Percentiles rank a stretch among this genome's conserved stretches.
phyloP scores from a whole-genome alignment of 2,329 filamentous ascomycete genomes.

The Hawksworthiomyces lignivorus region DNA sequence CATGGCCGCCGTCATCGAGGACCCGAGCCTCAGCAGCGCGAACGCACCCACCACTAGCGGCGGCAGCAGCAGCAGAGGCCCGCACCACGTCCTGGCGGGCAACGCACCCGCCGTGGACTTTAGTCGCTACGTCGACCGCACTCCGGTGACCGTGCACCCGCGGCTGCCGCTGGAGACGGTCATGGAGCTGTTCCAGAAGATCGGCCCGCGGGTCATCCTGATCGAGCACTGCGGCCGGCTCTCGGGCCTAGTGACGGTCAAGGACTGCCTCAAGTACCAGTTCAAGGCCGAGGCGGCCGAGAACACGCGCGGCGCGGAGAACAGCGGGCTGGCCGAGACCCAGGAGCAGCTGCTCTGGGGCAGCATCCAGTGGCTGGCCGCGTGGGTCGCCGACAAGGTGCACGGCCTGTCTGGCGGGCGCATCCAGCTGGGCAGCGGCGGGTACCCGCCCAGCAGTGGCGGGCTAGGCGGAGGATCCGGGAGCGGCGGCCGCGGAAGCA shows the following conservation, averaged over 20 bases:
- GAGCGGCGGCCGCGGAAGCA: conserved; percentile 17
- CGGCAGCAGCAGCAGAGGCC: conserved; percentile 8
- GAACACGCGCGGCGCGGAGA: conserved; percentile 45
- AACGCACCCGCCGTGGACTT: conserved; percentile 65
- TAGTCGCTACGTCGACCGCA: conserved; percentile 78
- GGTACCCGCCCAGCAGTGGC: conserved; percentile 29
- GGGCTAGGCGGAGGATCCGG: conserved; percentile 14
- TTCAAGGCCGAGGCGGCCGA: conserved; percentile 90
- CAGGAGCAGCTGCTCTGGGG: conserved; percentile 63
- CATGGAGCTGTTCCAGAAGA: conserved; percentile 98
- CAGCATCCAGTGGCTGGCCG: conserved; percentile 42
- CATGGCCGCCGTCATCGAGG: not conserved
- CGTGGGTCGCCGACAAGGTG: conserved; percentile 53
- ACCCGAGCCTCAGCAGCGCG: conserved; percentile 35
- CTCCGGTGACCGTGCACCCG: conserved; percentile 85
- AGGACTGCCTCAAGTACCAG: conserved; percentile 95
- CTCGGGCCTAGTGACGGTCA: conserved; percentile 83
- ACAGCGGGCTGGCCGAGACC: conserved; percentile 39
- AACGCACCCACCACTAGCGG: conserved; percentile 34
- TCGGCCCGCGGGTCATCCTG: conserved; percentile 82
- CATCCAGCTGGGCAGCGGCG: conserved; percentile 41
- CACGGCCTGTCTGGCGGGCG: conserved; percentile 46
- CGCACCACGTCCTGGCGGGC: no score
- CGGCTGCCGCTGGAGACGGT: conserved; percentile 89
- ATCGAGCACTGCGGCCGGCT: conserved; percentile 84